phyloP scores from a whole-genome alignment of 139 green algal genomes.

The Picochlorum sp. region DNA sequence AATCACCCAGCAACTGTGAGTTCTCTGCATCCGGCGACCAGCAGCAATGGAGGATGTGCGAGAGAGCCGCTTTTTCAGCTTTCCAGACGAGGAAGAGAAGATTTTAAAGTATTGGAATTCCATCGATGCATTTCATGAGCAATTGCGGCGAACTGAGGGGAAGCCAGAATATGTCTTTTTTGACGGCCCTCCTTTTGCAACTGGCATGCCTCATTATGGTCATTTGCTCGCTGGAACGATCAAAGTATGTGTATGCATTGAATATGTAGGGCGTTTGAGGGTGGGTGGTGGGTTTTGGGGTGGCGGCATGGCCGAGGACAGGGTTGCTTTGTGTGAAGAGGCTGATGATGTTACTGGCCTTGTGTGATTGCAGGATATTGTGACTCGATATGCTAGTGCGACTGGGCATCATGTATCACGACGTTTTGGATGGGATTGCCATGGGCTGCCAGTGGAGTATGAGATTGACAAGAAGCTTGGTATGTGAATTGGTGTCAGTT shows the following conservation, averaged over 20 bases:
- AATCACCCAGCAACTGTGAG: too few species aligned
- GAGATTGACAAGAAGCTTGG: slow-evolving; percentile 98
- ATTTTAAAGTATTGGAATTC: slow-evolving; percentile 78
- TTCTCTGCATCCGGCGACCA: too few species aligned
- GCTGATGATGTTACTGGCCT: not conserved
- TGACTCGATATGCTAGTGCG: slow-evolving; percentile 84
- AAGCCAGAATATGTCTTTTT: slow-evolving; percentile 95
- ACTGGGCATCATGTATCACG: slow-evolving; percentile 84
- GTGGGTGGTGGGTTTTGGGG: too few species aligned
- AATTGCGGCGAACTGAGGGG: slow-evolving; percentile 77
- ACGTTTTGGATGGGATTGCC: slow-evolving; percentile 97
- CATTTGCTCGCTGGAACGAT: slow-evolving; percentile 97
- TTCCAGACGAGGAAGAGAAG: slow-evolving; percentile 79
- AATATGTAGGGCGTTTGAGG: too few species aligned
- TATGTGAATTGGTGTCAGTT: slow-evolving; percentile 21
- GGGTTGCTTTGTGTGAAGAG: not conserved
- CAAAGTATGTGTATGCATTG: slow-evolving; percentile 56
- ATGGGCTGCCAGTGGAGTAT: slow-evolving; percentile 97
- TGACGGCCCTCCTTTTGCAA: slow-evolving; percentile 97
- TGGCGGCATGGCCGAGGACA: not conserved
- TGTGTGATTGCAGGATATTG: slow-evolving; percentile 72
- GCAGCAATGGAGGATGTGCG: slow-evolving; percentile 39
- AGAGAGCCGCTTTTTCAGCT: slow-evolving; percentile 67
- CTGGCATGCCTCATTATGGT: slow-evolving; percentile 96
- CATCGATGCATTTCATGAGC: slow-evolving; percentile 76